Base-by-base conservation (phyloP, 225 moss, liverwort and hornwort species). In the Pseudisothecium myosuroides region DNA sequence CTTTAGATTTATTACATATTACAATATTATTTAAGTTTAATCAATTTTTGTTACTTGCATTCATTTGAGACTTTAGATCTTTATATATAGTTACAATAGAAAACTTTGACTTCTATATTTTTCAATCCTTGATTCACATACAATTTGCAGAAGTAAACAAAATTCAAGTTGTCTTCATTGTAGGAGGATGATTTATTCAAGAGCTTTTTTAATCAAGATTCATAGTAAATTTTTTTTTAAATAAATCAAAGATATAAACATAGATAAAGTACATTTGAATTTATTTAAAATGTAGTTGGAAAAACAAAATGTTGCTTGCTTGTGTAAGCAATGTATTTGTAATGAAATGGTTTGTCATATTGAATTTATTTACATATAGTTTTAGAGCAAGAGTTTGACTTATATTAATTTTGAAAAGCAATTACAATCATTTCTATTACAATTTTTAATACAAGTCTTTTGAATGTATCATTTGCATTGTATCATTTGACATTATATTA, bases 381-480 rank as follows among this genome's bases (percentile, higher is more conserved):
- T 26, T 11, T 29, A 18, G 17, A 31, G 2, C 0, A 17, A 0
- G 3, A 29, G 0, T 29, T 74, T 18, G 47, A 69, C 8, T 24
- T 24, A 14, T 1, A 74, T 74, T 47, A 15, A 74, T 18, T 31
- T 47, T 47, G 6, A 17, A 47, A 28, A 28, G 11, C 4, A 74
- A 31, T 19, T 18, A 29, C 12, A 74, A 31, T 29, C 2, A 43
- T 41, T 17, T 47, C 10, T 29, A 7, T 74, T 11, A 29, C 7
- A 29, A 10, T 31, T 29, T 29, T 17, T 28, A 10, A 28, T 0
- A 11, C 11, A 18, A 18, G 11, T 43, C 74, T 31, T 31, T 43
- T 1, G 2, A 0, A 28, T n/a, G 5, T 11, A 2, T 11, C 10
- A 45, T 73, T 39, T 27, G 10, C 6, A 28, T 45, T 43, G 6